phyloP scores from a whole-genome alignment of 768 basidiomycete species.

The Cystofilobasidium macerans region DNA sequence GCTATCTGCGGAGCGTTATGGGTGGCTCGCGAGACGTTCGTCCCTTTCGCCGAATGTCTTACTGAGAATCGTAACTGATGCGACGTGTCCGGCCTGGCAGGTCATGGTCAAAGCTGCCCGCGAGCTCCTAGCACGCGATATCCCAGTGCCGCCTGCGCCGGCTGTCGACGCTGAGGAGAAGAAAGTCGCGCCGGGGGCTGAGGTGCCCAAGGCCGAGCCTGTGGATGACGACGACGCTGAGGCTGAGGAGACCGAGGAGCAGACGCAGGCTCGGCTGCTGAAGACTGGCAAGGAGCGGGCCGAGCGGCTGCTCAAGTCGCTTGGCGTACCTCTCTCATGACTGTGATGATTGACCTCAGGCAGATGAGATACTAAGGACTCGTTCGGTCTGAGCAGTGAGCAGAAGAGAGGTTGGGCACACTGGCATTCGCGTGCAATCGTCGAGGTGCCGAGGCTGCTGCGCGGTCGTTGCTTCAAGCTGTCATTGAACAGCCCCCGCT shows the following conservation, averaged over 20 bases:
- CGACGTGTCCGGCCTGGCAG: background rate
- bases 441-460: no score
- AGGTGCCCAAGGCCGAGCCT: background rate
- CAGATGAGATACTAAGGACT: no score
- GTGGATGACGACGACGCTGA: background rate
- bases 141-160: background rate
- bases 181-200: background rate
- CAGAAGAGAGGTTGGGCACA: no score
- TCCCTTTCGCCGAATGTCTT: background rate
- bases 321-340: background rate
- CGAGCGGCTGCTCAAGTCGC: conserved; percentile 3
- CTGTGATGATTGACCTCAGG: no score
- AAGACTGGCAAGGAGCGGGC: conserved; percentile 3
- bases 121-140: background rate
- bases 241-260: background rate
- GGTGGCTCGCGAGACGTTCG: conserved; percentile 7
- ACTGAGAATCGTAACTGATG: background rate
- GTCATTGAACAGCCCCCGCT: no score
- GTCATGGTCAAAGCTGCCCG: background rate
- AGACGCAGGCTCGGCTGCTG: background rate
- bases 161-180: background rate
- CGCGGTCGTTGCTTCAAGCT: no score
- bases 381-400: no score
- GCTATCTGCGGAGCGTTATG: background rate
- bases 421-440: no score